Evolutionary conservation across 257 asterid species (phyloP).

Genomic region (Penstemon eatonii): DNA sequence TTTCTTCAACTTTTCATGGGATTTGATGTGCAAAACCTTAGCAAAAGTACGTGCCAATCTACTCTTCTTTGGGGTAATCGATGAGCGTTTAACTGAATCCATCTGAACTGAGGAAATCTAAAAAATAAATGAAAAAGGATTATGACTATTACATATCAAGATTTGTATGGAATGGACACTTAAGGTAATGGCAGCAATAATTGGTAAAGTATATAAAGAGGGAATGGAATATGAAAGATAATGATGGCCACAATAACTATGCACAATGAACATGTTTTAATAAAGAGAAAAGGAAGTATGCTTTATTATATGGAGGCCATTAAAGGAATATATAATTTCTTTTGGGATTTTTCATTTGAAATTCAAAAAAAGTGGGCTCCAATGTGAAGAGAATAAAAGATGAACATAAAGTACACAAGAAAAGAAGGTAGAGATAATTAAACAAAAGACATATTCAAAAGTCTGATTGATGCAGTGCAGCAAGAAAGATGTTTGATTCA

Average conservation of each 20-base stretch:
- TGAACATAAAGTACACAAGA: slow-evolving; percentile 28
- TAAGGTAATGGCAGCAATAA: slow-evolving; percentile 23
- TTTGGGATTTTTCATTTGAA: slow-evolving; percentile 36
- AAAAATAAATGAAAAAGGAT: slow-evolving; percentile 14
- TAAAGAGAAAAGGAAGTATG: slow-evolving; percentile 40
- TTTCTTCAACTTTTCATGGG: slow-evolving; percentile 31
- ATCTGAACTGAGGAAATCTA: slow-evolving; percentile 49
- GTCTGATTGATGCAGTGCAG: slow-evolving; percentile 17
- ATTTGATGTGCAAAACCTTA: slow-evolving; percentile 61
- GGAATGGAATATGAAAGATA: slow-evolving; percentile 40
- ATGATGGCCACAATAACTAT: slow-evolving; percentile 37
- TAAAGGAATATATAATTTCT: slow-evolving; percentile 39
- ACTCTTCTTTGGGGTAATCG: slow-evolving; percentile 50
- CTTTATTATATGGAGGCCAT: slow-evolving; percentile 54
- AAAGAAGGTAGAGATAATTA: slow-evolving; percentile 21
- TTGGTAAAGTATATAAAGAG: slow-evolving; percentile 23
- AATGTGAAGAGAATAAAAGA: slow-evolving; percentile 34
- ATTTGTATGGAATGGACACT: neutral
- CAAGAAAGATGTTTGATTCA: neutral
- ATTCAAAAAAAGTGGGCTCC: slow-evolving; percentile 32
- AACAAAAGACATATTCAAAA: slow-evolving; percentile 15
- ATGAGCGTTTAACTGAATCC: slow-evolving; percentile 55
- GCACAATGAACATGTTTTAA: slow-evolving; percentile 38
- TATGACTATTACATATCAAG: neutral
- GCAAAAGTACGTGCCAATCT: slow-evolving; percentile 62